A percentile compares a stretch with the other conserved stretches of the same genome.
These are phyloP conservation scores for Pythium graminicola DNA, from an alignment of 352 stramenopile species.

Conservation along the genomic window DNA sequence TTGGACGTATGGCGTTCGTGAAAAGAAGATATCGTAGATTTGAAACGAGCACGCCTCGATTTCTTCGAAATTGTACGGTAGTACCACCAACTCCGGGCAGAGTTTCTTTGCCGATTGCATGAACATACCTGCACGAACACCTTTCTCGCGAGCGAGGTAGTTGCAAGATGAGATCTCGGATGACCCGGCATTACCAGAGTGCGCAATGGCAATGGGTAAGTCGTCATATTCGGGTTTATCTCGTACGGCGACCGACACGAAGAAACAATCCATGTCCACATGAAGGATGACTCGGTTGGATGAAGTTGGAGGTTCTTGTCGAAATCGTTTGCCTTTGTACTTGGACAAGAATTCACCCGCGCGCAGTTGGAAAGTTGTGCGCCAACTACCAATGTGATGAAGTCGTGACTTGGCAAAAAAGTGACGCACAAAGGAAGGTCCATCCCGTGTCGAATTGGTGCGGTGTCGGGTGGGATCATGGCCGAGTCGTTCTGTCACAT, in stretches of 20 bases:
- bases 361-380: slow-evolving; percentile 65
- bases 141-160: slow-evolving; percentile 89
- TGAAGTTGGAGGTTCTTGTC: slow-evolving; percentile 27
- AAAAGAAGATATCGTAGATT: slow-evolving; percentile 91
- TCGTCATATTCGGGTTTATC: slow-evolving; percentile 66
- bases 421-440: slow-evolving; percentile 61
- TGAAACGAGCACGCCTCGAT: slow-evolving; percentile 89
- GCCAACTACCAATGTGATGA: slow-evolving; percentile 81
- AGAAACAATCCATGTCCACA: slow-evolving; percentile 98
- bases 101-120: slow-evolving; percentile 88
- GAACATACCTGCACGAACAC: slow-evolving; percentile 92
- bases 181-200: slow-evolving; percentile 68
- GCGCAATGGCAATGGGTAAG: slow-evolving; percentile 88
- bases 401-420: slow-evolving; percentile 83
- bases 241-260: slow-evolving; percentile 87
- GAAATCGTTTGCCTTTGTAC: slow-evolving; percentile 43
- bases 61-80: slow-evolving; percentile 92
- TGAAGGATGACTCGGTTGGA: slow-evolving; percentile 88
- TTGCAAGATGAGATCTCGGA: slow-evolving; percentile 95
- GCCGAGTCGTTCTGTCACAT: not conserved
- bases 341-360: slow-evolving; percentile 52
- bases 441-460: slow-evolving; percentile 66
- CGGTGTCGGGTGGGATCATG: not conserved
- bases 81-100: slow-evolving; percentile 89
- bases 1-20: slow-evolving; percentile 84